Evolutionary conservation across 2,329 filamentous ascomycete genomes (phyloP).

Genomic region (Elsinoe batatas): DNA sequence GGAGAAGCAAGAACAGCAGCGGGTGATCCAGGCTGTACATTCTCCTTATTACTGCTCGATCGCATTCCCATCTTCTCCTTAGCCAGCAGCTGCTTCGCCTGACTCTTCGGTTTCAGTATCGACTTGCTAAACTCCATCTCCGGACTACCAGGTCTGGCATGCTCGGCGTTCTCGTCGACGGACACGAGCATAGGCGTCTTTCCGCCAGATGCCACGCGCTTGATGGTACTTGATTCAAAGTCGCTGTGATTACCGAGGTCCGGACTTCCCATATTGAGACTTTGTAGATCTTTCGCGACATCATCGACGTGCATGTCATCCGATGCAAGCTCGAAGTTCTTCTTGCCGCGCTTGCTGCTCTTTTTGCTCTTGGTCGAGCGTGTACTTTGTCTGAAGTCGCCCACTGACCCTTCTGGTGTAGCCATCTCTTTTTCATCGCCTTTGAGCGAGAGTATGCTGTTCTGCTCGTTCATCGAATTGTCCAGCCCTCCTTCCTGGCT

Average conservation of each 20-base stretch:
- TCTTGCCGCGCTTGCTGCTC: conserved; percentile 26
- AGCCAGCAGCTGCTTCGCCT: conserved; percentile 19
- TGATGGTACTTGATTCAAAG: neutral
- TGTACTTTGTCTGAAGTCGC: conserved; percentile 12
- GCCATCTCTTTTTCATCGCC: conserved; percentile 15
- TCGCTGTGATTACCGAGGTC: neutral
- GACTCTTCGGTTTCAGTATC: conserved; percentile 17
- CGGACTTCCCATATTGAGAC: conserved; percentile 5
- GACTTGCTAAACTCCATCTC: neutral
- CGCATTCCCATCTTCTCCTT: conserved; percentile 22
- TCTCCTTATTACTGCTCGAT: conserved; percentile 26
- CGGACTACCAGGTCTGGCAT: conserved; percentile 7
- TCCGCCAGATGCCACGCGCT: neutral
- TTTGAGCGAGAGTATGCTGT: conserved; percentile 14
- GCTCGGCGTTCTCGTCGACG: neutral
- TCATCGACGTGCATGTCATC: conserved; percentile 18
- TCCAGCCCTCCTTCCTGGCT: conserved; percentile 20
- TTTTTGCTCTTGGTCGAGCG: conserved; percentile 26
- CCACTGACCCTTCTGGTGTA: neutral
- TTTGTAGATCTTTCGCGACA: conserved; percentile 1
- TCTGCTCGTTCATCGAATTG: conserved; percentile 18
- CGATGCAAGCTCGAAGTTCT: conserved; percentile 16
- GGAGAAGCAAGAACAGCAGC: conserved; percentile 4
- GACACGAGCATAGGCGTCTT: conserved; percentile 1
- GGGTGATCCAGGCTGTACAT: conserved; percentile 21